phyloP scores from a whole-genome alignment of 2,329 filamentous ascomycete species.

The Rutstroemia sp. region DNA sequence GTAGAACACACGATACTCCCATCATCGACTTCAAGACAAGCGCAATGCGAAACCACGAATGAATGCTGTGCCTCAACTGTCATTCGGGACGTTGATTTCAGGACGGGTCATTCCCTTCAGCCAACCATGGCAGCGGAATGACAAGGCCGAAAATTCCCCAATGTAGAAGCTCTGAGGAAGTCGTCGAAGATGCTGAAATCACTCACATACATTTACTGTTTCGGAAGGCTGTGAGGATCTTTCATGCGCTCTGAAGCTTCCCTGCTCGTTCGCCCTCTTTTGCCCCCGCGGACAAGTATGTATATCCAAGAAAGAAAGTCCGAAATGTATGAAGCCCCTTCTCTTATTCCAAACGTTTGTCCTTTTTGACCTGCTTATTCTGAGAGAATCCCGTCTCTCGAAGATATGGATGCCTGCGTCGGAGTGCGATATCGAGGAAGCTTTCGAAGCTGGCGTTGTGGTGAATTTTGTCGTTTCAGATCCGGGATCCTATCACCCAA shows the following conservation, averaged over 20 bases:
- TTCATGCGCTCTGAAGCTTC: slow-evolving; percentile 20
- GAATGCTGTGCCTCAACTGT: not conserved
- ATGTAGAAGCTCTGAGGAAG: not conserved
- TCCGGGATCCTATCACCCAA: slow-evolving; percentile 7
- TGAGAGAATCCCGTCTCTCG: slow-evolving; percentile 5
- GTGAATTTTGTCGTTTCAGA: slow-evolving; percentile 17
- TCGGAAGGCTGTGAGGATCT: slow-evolving; percentile 23
- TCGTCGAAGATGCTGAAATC: slow-evolving; percentile 12
- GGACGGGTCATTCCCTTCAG: not conserved
- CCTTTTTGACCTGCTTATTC: not conserved
- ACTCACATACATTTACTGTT: slow-evolving; percentile 28
- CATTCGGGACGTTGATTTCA: not conserved
- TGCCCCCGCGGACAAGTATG: not conserved
- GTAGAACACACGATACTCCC: not conserved
- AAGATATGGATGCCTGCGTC: slow-evolving; percentile 2
- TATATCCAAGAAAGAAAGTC: not conserved
- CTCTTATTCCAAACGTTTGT: not conserved
- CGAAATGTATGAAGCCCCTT: slow-evolving; percentile 1
- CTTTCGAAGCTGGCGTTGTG: slow-evolving; percentile 11
- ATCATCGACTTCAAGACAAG: not conserved
- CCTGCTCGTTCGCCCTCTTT: slow-evolving; percentile 5
- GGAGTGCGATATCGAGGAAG: slow-evolving; percentile 1
- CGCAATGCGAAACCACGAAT: not conserved
- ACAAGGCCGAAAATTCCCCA: not conserved
- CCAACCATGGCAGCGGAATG: not conserved